Percentiles rank a stretch among this genome's conserved stretches.
Conservation (phyloP, 805 yeast genomes). For the Osmozyma mogii region DNA sequence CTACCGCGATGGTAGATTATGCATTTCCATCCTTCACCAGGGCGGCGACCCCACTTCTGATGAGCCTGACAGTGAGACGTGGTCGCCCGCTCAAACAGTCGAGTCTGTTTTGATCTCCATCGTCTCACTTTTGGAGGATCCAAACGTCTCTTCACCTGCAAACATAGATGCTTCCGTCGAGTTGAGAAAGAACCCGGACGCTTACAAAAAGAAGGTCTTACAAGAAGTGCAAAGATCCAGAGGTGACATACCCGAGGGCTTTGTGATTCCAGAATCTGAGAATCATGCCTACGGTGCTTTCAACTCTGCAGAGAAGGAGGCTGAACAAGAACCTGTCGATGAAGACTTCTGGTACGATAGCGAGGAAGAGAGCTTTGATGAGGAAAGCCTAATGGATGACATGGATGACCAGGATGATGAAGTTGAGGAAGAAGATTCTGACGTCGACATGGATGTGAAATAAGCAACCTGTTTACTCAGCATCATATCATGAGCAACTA, state of each 20-base stretch:
- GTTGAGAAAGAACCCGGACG: conserved; percentile 74
- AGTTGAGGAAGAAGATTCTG: conserved; percentile 43
- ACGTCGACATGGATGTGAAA: conserved; percentile 13
- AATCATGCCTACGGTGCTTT: conserved; percentile 33
- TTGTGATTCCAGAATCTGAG: conserved; percentile 68
- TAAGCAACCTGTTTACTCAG: conserved; percentile 1
- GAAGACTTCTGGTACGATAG: conserved; percentile 80
- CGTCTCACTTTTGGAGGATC: conserved; percentile 86
- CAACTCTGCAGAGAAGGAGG: conserved; percentile 29
- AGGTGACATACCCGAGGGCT: conserved; percentile 80
- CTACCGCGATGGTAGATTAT: conserved; percentile 84
- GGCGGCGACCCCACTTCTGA: conserved; percentile 87
- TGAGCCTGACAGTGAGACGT: conserved; percentile 88
- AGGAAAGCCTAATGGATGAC: conserved; percentile 41
- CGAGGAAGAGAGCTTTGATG: conserved; percentile 40
- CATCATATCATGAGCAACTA: conserved; percentile 1
- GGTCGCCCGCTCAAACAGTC: conserved; percentile 91
- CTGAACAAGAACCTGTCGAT: conserved; percentile 53
- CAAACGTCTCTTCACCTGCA: conserved; percentile 89
- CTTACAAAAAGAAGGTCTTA: conserved; percentile 65
- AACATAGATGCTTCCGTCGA: conserved; percentile 93
- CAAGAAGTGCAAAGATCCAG: conserved; percentile 80
- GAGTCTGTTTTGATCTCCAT: conserved; percentile 86
- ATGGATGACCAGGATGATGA: conserved; percentile 46
- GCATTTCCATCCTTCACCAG: conserved; percentile 87